Evolutionary conservation across 768 basidiomycete species (phyloP).

Genomic region (Leccinum olivaceopallidum): DNA sequence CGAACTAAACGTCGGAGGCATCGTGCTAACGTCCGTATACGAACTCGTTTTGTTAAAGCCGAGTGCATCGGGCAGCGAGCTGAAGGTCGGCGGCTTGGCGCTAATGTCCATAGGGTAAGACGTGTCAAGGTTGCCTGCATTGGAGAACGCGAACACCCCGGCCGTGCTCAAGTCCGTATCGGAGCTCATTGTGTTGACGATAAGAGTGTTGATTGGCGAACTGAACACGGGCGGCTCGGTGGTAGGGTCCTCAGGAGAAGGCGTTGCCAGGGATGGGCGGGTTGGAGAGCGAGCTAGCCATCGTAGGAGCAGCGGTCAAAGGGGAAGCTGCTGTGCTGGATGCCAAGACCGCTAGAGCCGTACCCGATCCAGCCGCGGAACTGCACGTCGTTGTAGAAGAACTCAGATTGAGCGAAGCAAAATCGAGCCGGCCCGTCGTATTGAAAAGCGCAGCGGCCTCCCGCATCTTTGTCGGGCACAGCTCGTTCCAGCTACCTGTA

Average conservation of each 20-base stretch:
- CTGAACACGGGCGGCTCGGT: too few species aligned
- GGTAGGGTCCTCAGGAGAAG: not conserved
- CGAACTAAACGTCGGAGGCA: conserved; percentile 15
- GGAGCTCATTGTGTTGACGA: too few species aligned
- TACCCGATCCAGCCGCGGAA: not conserved
- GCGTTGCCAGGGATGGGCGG: not conserved
- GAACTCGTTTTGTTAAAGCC: conserved; percentile 8
- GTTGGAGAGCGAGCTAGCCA: not conserved
- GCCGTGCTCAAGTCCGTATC: too few species aligned
- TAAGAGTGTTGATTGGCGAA: too few species aligned
- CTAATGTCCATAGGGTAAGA: not conserved
- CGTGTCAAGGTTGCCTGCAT: too few species aligned
- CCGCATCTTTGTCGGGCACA: conserved; percentile 21
- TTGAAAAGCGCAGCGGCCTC: conserved; percentile 21
- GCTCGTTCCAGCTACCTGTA: conserved; percentile 20
- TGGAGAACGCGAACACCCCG: too few species aligned
- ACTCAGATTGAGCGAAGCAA: conserved; percentile 11
- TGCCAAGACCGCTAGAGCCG: not conserved
- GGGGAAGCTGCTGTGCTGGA: not conserved
- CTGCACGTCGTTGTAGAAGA: conserved; percentile 1
- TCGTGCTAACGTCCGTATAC: conserved; percentile 19
- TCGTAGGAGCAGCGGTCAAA: conserved; percentile 1
- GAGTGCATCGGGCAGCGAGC: not conserved
- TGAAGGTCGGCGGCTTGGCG: not conserved
- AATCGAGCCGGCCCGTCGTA: conserved; percentile 19